These are phyloP conservation scores for Brassica rapa DNA, from an alignment of 345 rosid genomes.

Conservation along the genomic window DNA sequence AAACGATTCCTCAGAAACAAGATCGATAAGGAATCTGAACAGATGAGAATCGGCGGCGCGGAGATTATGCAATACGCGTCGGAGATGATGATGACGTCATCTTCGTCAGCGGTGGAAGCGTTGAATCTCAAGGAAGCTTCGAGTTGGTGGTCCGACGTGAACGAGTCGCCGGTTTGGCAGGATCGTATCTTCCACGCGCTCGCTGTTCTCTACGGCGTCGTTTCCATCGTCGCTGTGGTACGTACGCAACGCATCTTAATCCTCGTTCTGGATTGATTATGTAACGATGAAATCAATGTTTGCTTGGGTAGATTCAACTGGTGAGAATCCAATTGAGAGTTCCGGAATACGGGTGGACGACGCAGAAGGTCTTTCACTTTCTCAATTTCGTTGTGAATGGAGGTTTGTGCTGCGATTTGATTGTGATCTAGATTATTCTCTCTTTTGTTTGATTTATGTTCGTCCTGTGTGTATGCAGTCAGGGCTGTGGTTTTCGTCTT, in stretches of 20 bases:
- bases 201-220: constrained; percentile 66
- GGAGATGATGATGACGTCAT: constrained; percentile 37
- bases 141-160: constrained; percentile 74
- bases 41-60: constrained; percentile 40
- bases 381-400: constrained; percentile 90
- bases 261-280: neutral
- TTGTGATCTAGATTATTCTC: neutral
- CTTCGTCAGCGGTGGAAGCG: constrained; percentile 42
- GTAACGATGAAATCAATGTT: neutral
- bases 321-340: constrained; percentile 85
- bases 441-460: constrained; percentile 1
- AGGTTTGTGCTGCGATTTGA: constrained; percentile 49
- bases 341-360: constrained; percentile 97
- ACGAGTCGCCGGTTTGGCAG: constrained; percentile 74
- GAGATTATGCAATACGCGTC: constrained; percentile 31
- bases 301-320: constrained; percentile 65
- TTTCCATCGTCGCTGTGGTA: constrained; percentile 75
- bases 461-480: constrained; percentile 47
- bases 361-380: constrained; percentile 92
- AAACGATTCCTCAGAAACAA: neutral
- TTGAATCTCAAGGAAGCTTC: constrained; percentile 51
- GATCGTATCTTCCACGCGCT: constrained; percentile 78
- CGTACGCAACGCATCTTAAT: neutral
- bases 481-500: constrained; percentile 70
- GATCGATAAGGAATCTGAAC: constrained; percentile 20